phyloP scores from a whole-genome alignment of 2,329 filamentous ascomycete species.

The Sporothrix inflata region DNA sequence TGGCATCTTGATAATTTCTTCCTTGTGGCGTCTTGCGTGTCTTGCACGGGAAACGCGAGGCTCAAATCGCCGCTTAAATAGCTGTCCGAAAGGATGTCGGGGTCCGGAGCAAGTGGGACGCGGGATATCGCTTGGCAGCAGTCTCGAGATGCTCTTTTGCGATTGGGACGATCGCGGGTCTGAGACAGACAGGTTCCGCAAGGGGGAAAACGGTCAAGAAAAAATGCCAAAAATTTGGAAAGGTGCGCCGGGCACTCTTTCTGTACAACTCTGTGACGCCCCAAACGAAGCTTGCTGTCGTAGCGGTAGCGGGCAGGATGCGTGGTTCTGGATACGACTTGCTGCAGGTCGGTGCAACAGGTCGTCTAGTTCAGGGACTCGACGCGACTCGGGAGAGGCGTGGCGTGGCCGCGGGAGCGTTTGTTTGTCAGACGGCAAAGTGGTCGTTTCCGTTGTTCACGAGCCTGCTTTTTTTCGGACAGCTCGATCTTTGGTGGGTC shows the following conservation, averaged over 20 bases:
- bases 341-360: conserved; percentile 19
- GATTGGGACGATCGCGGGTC: neutral
- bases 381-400: neutral
- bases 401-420: neutral
- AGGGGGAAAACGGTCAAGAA: neutral
- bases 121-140: neutral
- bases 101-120: neutral
- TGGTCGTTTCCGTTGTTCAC: neutral
- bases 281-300: conserved; percentile 2
- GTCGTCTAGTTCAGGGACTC: conserved; percentile 1
- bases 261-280: neutral
- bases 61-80: neutral
- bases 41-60: conserved; percentile 1
- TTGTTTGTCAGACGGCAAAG: neutral
- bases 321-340: conserved; percentile 6
- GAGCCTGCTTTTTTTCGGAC: neutral
- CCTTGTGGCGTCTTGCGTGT: conserved; percentile 2
- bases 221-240: neutral
- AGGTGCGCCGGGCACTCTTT: conserved; percentile 1
- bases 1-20: conserved; percentile 5
- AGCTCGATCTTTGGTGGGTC: neutral
- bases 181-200: conserved; percentile 9
- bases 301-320: conserved; percentile 7
- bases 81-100: neutral
- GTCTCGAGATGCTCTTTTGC: neutral